Base-by-base conservation (phyloP, 1,139 yeast species). In the Yamadazyma dendronema region DNA sequence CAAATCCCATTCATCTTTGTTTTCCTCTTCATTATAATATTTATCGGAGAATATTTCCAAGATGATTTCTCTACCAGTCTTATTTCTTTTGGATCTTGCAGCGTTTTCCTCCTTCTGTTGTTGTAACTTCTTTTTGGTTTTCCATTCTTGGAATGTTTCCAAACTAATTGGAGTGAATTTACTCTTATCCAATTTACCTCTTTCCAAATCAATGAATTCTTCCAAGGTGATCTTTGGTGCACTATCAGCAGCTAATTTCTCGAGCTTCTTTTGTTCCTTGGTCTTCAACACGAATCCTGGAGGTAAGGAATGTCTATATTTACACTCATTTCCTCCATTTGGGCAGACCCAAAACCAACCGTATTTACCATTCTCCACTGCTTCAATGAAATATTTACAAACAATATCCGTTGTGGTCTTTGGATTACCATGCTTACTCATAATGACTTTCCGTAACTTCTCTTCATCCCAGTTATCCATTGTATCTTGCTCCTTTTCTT, bases 311-410 rank as follows among this genome's bases (percentile, higher is more conserved):
- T 94, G 99, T 62, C 78, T 81, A 69, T 94, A 94, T 71, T 84
- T 92, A 77, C 99, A 94, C 40, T 79, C 84, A 49, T 84, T 81
- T 46, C 96, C 97, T 29, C 92, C 92, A 52, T 87, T 87, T 26
- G 98, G 99, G 69, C 99, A 92, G 23, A 78, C 77, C 99, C 98
- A 92, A 65, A 92, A 90, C 98, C 98, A 92, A 53, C 99, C 98
- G 59, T 94, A 92, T 60, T 92, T 90, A 40, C 95, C 94, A 56
- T 89, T 89, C 58, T 94, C 98, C 43, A 94, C 97, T 0, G 98
- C 98, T 43, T 89, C 96, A 52, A 92, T 86, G 66, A 94, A 94
- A 62, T 64, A 81, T 62, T 90, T 92, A 76, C 99, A 94, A 33
- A 94, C 89, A 48, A 77, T 94, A 47, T 92, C 97, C 2, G 99